Evolutionary conservation across 306 rosid species (phyloP), one percentile per base, ranked within the genome.

Genomic region (Quercus gilva): DNA sequence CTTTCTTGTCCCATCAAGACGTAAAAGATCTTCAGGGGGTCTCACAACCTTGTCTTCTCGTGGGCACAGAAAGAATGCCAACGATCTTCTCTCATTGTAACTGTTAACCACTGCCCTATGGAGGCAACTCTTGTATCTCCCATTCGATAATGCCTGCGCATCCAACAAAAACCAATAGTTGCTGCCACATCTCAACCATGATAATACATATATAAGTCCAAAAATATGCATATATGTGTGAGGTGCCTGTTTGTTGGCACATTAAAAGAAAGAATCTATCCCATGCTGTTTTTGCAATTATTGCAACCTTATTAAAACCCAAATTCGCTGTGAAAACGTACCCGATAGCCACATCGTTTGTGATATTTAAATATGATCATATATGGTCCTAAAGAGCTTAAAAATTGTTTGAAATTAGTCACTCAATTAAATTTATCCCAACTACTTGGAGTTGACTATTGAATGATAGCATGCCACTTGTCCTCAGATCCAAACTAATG

Each of bases 31-130:
- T 12, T 82, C 71, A 68, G 86, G 86, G 74, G 94, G 90, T 26
- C 74, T 88, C 86, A 90, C 89, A 35, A 79, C 78, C 37, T 88
- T 90, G 83, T 88, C 90, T 43, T 82, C 28, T 71, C 77, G 84
- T 14, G 94, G 91, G 51, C 79, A 51, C 84, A 81, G 79, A 41
- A 90, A 90, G 85, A 69, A 90, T 17, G 77, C 94, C 82, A 88
- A 10, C n/a, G 94, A 88, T 13, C 69, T 84, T 53, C 94, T 90
- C 28, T 84, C 91, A 20, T 1, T 82, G 25, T 80, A 73, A 28
- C 60, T 71, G 68, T 88, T 78, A 58, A 90, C 91, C 82, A 90
- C 67, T 67, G 94, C 94, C 69, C 94, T 84, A 15, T 90, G 94
- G 55, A 90, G 23, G 35, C 91, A 90, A 43, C 94, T 90, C 87